Conservation (phyloP, 1,139 yeast genomes). For the Nakaseomyces nivariensis region DNA sequence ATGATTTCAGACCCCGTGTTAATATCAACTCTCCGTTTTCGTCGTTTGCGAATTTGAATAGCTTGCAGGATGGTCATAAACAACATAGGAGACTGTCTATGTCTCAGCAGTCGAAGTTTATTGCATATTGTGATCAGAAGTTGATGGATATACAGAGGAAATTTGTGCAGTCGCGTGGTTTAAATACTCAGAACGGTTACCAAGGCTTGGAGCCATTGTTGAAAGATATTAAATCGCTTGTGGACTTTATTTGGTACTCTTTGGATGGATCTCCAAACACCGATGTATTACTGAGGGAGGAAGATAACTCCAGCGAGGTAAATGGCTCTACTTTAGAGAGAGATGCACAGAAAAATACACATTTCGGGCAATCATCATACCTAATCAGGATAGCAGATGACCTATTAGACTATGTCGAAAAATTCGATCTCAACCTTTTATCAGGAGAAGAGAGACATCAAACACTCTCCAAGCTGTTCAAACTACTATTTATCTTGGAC, state of each 20-base stretch:
- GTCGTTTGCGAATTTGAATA: conserved; percentile 12
- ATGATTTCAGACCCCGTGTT: conserved; percentile 25
- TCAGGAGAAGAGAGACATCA: conserved; percentile 12
- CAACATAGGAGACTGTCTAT: conserved; percentile 25
- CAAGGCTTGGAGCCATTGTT: conserved; percentile 36
- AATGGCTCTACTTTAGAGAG: conserved; percentile 11
- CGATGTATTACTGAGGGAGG: conserved; percentile 19
- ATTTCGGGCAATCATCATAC: conserved; percentile 52
- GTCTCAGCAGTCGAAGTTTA: conserved; percentile 51
- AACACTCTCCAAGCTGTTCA: conserved; percentile 30
- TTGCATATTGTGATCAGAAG: conserved; percentile 51
- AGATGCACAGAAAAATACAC: conserved; percentile 13
- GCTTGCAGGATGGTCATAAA: conserved; percentile 6
- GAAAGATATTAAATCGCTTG: conserved; percentile 37
- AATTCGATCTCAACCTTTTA: conserved; percentile 31
- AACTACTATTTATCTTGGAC: conserved; percentile 37
- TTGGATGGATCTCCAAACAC: conserved; percentile 32
- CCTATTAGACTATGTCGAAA: conserved; percentile 48
- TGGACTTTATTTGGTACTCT: conserved; percentile 53
- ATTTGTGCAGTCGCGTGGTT: conserved; percentile 46
- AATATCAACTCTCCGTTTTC: conserved; percentile 27
- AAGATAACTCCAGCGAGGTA: conserved; percentile 5
- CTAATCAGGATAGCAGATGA: conserved; percentile 56
- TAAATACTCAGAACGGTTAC: conserved; percentile 35
- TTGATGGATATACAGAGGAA: conserved; percentile 50